Percentiles rank a stretch among this genome's conserved stretches.
Evolutionary conservation across 345 rosid species (phyloP).

Genomic region (Anacardium occidentale): DNA sequence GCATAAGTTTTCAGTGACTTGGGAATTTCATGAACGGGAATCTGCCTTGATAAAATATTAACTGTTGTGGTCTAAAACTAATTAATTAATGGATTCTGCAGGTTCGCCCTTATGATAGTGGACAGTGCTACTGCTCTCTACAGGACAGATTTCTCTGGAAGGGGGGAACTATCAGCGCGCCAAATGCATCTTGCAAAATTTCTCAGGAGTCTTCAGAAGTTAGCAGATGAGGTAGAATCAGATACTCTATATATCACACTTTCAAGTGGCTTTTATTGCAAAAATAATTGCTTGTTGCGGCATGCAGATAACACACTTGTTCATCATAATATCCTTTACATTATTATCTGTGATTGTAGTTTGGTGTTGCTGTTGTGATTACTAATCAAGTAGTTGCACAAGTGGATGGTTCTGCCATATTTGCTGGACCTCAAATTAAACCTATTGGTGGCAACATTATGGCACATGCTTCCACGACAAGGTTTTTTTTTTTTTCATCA

Average conservation of each 20-base stretch:
- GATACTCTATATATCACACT: background rate
- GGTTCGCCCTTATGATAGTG: constrained; percentile 94
- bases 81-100: constrained; percentile 26
- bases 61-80: background rate
- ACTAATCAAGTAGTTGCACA: constrained; percentile 98
- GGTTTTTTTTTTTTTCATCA: constrained; percentile 34
- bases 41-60: too few relatives aligned
- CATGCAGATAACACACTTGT: background rate
- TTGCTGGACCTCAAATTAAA: constrained; percentile 96
- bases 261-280: too few relatives aligned
- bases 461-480: constrained; percentile 99
- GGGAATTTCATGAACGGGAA: too few relatives aligned
- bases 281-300: background rate
- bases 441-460: constrained; percentile 97
- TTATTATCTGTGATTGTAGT: constrained; percentile 42
- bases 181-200: constrained; percentile 99
- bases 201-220: constrained; percentile 89
- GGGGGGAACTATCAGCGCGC: constrained; percentile 93
- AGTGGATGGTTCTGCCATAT: constrained; percentile 94
- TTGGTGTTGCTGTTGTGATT: constrained; percentile 92
- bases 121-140: constrained; percentile 96
- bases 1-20: too few relatives aligned
- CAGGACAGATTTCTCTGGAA: constrained; percentile 91
- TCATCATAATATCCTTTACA: background rate
- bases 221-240: constrained; percentile 83